Evolutionary conservation across 2,329 filamentous ascomycete species (phyloP), one percentile per base, ranked within the genome.

Genomic region (Triangularia setosa): DNA sequence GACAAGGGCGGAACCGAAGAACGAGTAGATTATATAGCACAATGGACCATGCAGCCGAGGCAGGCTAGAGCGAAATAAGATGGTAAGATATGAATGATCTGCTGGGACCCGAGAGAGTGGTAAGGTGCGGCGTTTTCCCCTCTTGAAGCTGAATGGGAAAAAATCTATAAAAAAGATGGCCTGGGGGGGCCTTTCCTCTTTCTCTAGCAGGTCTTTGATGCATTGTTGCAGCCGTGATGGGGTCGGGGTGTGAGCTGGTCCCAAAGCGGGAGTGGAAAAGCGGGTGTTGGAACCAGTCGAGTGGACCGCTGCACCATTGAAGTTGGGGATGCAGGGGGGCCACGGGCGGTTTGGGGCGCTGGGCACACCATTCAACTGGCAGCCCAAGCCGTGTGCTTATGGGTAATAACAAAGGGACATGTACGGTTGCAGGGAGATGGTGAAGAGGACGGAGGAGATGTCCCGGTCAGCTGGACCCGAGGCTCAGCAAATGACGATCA

Each of bases 61-160:
- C 33, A 14, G 54, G 18, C 16, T 55, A 58, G 40, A 23, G 21
- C 33, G 30, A 18, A 30, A 48, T 35, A 30, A 44, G 23, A 27
- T 21, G 6, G 33, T 28, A 8, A 4, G 48, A 57, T 23, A 53
- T n/a, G 28, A 44, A 28, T 28, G 48, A 57, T 44, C 48, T 52
- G 3, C 25, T 61, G 57, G 54, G 52, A 61, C 64, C 66, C 66
- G 66, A 58, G 66, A 33, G 58, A 63, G 60, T 66, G 66, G 66
- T 63, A 68, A 58, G 59, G 62, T 58, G 55, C 62, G 61, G 53
- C 58, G 44, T 58, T 48, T 48, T 8, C 28, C 23, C 25, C 23
- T 23, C 40, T 16, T 40, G 7, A 40, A n/a, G 35, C 35, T 33
- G 16, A 4, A 14, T 18, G 7, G n/a, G 25, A 21, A 52, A 28